These are phyloP conservation scores for Plenodomus tracheiphilus DNA, from an alignment of 2,329 filamentous ascomycete genomes.

Conservation along the genomic window DNA sequence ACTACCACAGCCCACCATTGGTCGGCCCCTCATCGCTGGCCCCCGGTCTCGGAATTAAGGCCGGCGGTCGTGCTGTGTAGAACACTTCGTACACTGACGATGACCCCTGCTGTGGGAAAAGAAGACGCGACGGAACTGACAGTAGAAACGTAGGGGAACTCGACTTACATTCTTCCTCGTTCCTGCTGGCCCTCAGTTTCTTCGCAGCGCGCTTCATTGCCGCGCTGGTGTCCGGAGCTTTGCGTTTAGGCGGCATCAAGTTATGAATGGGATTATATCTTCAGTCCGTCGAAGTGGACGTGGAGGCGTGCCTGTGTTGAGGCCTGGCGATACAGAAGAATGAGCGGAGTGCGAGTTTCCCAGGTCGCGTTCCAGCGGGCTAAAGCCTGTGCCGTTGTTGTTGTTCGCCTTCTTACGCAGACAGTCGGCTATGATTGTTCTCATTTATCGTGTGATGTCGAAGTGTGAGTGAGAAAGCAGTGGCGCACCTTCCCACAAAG, in stretches of 20 bases:
- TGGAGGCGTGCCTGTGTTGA: not conserved
- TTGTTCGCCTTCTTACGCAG: not conserved
- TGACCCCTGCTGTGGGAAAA: not conserved
- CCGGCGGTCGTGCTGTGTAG: conserved; percentile 1
- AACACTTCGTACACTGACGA: not conserved
- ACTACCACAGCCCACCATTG: conserved; percentile 15
- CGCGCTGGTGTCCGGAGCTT: conserved; percentile 2
- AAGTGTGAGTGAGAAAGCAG: not conserved
- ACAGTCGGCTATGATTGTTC: not conserved
- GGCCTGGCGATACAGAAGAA: not conserved
- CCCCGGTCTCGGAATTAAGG: conserved; percentile 12
- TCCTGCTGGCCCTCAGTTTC: conserved; percentile 6
- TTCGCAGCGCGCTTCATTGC: conserved; percentile 4
- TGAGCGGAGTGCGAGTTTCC: not conserved
- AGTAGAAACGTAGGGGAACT: not conserved
- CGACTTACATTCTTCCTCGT: conserved; percentile 2
- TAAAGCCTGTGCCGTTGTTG: not conserved
- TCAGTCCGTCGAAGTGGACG: not conserved
- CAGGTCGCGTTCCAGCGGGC: not conserved
- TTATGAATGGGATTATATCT: no score
- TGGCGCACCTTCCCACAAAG: not conserved
- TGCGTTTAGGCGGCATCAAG: conserved; percentile 16
- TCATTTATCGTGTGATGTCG: not conserved
- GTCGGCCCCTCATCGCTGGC: conserved; percentile 12
- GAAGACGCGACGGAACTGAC: not conserved